Percentiles rank a stretch among this genome's conserved stretches.
Conservation (phyloP, 2,329 filamentous ascomycete species). For the Hirsutella thompsonii region DNA sequence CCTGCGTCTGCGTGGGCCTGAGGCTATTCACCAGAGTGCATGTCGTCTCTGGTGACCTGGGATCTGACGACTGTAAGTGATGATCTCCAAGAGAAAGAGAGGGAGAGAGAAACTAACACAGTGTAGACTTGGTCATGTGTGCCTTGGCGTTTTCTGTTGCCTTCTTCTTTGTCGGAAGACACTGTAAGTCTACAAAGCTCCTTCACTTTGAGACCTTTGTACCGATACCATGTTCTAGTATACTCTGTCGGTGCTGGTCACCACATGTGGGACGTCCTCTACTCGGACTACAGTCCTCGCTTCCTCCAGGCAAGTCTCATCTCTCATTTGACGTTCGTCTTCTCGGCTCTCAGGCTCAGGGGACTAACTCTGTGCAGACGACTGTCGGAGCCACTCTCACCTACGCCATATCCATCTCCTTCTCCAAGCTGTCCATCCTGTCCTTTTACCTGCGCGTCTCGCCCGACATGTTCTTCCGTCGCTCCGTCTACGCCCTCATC, state of each 20-base stretch:
- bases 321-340: no score
- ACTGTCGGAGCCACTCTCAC: slow-evolving; percentile 24
- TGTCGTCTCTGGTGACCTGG: slow-evolving; percentile 13
- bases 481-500: slow-evolving; percentile 13
- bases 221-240: slow-evolving; percentile 6
- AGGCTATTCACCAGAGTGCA: slow-evolving; percentile 15
- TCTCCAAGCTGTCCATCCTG: slow-evolving; percentile 3
- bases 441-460: slow-evolving; percentile 30
- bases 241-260: slow-evolving; percentile 12
- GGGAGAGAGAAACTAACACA: background rate
- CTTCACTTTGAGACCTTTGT: background rate
- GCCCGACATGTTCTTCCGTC: slow-evolving; percentile 9
- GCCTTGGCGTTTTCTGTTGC: slow-evolving; percentile 11
- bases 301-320: slow-evolving; percentile 10
- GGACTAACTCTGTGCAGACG: slow-evolving; percentile 5
- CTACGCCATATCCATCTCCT: slow-evolving; percentile 14
- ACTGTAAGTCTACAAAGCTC: slow-evolving; percentile 6
- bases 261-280: slow-evolving; percentile 16
- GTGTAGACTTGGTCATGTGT: slow-evolving; percentile 9
- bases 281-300: slow-evolving; percentile 8
- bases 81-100: background rate
- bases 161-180: slow-evolving; percentile 10
- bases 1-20: slow-evolving; percentile 10
- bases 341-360: background rate
- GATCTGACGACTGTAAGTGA: slow-evolving; percentile 15